These are phyloP conservation scores for Dendrobium catenatum DNA, from an alignment of 106 monocot genomes.

Conservation along the genomic window DNA sequence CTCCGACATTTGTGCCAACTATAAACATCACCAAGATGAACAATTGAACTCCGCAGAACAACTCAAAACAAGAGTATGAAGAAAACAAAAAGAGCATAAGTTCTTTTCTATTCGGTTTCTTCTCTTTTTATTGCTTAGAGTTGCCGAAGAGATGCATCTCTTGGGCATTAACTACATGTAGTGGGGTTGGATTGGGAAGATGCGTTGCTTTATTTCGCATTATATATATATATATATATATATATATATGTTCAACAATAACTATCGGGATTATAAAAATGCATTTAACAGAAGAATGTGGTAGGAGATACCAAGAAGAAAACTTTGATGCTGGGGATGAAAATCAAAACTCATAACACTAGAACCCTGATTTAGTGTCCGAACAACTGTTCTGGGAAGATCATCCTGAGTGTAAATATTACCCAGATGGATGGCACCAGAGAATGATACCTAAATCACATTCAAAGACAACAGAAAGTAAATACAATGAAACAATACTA, in stretches of 20 bases:
- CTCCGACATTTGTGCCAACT: constrained; percentile 99
- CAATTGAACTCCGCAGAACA: no score
- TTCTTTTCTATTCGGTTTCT: no score
- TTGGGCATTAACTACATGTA: no score
- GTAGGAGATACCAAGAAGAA: constrained; percentile 63
- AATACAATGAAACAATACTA: background rate
- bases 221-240: no score
- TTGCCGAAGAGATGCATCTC: no score
- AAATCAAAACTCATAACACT: constrained; percentile 99
- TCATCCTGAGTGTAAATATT: constrained; percentile 84
- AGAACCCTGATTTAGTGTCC: constrained; percentile 85
- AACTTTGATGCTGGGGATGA: constrained; percentile 87
- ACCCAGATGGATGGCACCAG: constrained; percentile 54
- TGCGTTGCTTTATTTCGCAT: no score
- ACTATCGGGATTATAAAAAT: background rate
- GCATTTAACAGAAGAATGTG: background rate
- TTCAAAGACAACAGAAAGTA: background rate
- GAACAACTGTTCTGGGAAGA: constrained; percentile 74
- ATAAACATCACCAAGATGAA: background rate
- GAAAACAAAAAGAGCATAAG: no score
- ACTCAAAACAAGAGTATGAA: no score
- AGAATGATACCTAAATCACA: constrained; percentile 69
- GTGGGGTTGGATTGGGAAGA: no score
- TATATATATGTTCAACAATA: no score
- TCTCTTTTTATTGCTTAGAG: no score